phyloP scores from a whole-genome alignment of 768 basidiomycete genomes.

The Ramaria sp. region DNA sequence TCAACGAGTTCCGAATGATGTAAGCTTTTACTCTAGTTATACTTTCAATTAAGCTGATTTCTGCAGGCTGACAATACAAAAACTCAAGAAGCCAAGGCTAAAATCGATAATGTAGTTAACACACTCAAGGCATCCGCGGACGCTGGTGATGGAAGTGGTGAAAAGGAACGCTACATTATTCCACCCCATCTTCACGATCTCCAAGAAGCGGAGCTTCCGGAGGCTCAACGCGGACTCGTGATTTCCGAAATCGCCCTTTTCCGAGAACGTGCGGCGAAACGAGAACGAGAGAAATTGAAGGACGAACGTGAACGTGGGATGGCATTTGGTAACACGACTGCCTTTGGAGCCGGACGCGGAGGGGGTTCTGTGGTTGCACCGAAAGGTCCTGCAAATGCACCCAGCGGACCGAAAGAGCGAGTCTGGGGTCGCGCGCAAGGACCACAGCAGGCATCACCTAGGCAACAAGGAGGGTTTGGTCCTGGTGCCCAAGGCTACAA shows the following conservation, averaged over 20 bases:
- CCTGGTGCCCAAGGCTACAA: slow-evolving; percentile 67
- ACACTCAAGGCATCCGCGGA: slow-evolving; percentile 68
- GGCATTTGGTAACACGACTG: slow-evolving; percentile 5
- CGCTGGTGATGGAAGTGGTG: slow-evolving; percentile 59
- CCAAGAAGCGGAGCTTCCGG: slow-evolving; percentile 92
- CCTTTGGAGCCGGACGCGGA: slow-evolving; percentile 32
- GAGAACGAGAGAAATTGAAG: slow-evolving; percentile 79
- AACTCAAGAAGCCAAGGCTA: slow-evolving; percentile 49
- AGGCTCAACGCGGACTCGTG: slow-evolving; percentile 83
- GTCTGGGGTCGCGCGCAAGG: slow-evolving; percentile 69
- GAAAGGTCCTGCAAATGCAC: slow-evolving; percentile 24
- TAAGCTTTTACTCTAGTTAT: slow-evolving; percentile 27
- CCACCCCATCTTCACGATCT: slow-evolving; percentile 96
- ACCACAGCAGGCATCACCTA: slow-evolving; percentile 23
- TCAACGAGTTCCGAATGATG: slow-evolving; percentile 73
- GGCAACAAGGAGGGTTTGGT: slow-evolving; percentile 41
- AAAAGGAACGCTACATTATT: slow-evolving; percentile 82
- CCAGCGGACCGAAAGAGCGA: slow-evolving; percentile 65
- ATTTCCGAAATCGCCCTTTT: slow-evolving; percentile 96
- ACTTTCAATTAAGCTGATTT: not conserved
- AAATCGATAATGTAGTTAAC: slow-evolving; percentile 51
- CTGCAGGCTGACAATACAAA: slow-evolving; percentile 60
- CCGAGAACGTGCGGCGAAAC: slow-evolving; percentile 85
- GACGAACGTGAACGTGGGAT: slow-evolving; percentile 30
- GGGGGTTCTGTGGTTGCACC: slow-evolving; percentile 35